Percentiles rank a stretch among this genome's conserved stretches.
Evolutionary conservation across 1,139 yeast genomes (phyloP).

Genomic region (Blastobotrys capitulatus): DNA sequence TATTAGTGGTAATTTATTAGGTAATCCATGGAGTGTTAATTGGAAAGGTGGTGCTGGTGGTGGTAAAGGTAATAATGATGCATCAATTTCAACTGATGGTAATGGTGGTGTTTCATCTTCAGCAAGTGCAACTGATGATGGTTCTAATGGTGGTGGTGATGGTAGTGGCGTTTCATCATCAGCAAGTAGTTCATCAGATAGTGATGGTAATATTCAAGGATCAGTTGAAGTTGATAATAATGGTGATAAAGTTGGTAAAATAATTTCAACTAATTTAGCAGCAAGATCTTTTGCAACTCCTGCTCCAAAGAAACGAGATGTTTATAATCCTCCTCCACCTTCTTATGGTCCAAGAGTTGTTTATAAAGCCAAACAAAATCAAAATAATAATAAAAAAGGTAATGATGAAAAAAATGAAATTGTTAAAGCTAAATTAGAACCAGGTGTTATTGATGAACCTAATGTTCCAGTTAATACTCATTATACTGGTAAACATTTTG

Average conservation of each 20-base stretch:
- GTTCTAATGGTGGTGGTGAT: background rate
- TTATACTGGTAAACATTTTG: background rate
- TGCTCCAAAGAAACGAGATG: conserved; percentile 1
- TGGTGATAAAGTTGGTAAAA: background rate
- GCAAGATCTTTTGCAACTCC: background rate
- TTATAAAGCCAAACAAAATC: background rate
- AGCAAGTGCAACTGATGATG: background rate
- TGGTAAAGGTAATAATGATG: background rate
- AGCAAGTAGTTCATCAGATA: background rate
- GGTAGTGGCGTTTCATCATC: background rate
- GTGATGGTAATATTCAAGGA: background rate
- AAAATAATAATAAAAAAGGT: background rate
- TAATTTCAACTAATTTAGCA: background rate
- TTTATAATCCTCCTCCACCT: background rate
- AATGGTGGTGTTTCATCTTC: background rate
- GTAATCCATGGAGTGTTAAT: background rate
- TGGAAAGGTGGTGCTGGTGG: background rate
- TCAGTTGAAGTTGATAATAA: background rate
- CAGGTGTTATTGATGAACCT: background rate
- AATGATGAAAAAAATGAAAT: background rate
- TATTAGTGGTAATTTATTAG: background rate
- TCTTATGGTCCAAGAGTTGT: background rate
- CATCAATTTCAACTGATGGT: background rate
- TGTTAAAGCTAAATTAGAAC: background rate
- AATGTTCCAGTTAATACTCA: background rate